phyloP scores from a whole-genome alignment of 345 rosid species.

The Syzygium aqueum region DNA sequence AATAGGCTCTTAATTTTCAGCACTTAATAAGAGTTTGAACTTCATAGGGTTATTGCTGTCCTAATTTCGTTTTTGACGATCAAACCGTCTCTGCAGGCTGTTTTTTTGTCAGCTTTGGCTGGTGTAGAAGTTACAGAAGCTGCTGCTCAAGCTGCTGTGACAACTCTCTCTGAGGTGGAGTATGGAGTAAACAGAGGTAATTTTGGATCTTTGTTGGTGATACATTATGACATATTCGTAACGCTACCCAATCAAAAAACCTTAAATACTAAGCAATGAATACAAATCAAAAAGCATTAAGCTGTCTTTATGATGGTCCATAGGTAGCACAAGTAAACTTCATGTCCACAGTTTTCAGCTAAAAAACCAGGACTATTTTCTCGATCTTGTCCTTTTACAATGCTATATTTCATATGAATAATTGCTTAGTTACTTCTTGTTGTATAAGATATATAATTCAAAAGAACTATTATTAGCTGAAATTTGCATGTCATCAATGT shows the following conservation, averaged over 20 bases:
- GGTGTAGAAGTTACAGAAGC: constrained; percentile 78
- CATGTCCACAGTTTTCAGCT: not conserved
- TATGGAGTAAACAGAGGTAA: constrained; percentile 18
- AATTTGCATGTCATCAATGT: not conserved
- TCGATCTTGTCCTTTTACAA: not conserved
- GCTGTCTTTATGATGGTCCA: not conserved
- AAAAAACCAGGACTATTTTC: not conserved
- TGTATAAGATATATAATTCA: not conserved
- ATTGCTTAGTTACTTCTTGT: not conserved
- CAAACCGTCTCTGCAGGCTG: constrained; percentile 42
- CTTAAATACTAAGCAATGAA: not conserved
- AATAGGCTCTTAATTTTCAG: not conserved
- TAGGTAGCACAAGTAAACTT: not conserved
- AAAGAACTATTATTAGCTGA: not conserved
- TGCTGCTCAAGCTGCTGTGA: constrained; percentile 72
- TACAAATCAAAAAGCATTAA: not conserved
- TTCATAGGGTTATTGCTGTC: not conserved
- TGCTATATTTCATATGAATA: not conserved
- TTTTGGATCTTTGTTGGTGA: constrained; percentile 8
- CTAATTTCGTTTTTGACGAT: not conserved
- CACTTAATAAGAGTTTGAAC: not conserved
- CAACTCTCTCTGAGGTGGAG: constrained; percentile 37
- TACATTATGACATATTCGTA: not conserved
- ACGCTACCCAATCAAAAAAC: not conserved
- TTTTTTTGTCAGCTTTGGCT: constrained; percentile 83